phyloP scores from a whole-genome alignment of 805 yeast species.

The Suhomyces sp. region DNA sequence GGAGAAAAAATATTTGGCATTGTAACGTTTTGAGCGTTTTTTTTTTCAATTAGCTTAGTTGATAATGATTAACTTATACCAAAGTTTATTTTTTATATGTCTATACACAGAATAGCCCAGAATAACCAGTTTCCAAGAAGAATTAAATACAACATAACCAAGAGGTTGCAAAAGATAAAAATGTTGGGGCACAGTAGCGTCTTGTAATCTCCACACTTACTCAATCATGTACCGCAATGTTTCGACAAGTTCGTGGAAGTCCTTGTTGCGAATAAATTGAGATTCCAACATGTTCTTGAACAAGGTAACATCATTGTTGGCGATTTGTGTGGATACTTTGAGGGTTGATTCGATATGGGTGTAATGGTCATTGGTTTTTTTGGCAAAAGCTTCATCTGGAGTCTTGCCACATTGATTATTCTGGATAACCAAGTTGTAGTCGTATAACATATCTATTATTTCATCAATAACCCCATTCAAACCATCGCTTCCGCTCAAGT shows the following conservation, averaged over 20 bases:
- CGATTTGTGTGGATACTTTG: not conserved
- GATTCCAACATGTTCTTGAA: slow-evolving; percentile 5
- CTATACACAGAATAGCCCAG: not conserved
- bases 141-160: not conserved
- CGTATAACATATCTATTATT: slow-evolving; percentile 11
- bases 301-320: slow-evolving; percentile 2
- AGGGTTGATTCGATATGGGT: slow-evolving; percentile 5
- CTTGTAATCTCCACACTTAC: not conserved
- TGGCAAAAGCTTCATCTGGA: not conserved
- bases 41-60: not conserved
- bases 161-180: not conserved
- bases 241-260: slow-evolving; percentile 5
- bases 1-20: not conserved
- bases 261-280: slow-evolving; percentile 4
- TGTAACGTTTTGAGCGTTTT: not conserved
- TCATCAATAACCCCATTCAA: slow-evolving; percentile 9
- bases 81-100: not conserved
- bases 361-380: not conserved
- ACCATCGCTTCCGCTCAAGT: slow-evolving; percentile 8
- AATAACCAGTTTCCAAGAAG: not conserved
- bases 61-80: not conserved
- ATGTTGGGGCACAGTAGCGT: not conserved
- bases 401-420: slow-evolving; percentile 3
- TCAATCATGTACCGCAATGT: not conserved
- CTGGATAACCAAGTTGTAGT: slow-evolving; percentile 9